Evolutionary conservation across 441 rosid genomes (phyloP).

Genomic region (Mallotus japonicus): DNA sequence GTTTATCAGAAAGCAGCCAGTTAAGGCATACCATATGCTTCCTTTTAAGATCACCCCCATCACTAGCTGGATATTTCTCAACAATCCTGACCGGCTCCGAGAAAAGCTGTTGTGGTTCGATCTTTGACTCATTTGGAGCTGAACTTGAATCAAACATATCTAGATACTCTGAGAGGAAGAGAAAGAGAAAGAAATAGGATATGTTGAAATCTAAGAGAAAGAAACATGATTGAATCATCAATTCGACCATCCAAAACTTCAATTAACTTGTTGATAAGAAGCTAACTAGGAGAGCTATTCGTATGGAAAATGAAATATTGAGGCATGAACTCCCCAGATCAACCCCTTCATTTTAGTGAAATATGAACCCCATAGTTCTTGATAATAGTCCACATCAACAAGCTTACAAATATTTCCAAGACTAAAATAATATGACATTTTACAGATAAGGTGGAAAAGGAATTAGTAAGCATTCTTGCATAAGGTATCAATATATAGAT

Average conservation of each 20-base stretch:
- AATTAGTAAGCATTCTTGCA: neutral
- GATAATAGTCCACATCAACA: neutral
- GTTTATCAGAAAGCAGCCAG: slow-evolving; percentile 86
- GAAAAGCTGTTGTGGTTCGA: slow-evolving; percentile 66
- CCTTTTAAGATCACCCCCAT: slow-evolving; percentile 68
- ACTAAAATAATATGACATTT: too few relatives aligned
- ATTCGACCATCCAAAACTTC: neutral
- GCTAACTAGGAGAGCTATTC: neutral
- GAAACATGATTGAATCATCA: neutral
- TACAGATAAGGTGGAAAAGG: neutral
- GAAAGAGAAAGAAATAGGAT: slow-evolving; percentile 1
- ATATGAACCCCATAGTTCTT: neutral
- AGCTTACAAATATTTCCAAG: neutral
- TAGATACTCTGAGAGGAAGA: slow-evolving; percentile 62
- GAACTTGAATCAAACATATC: slow-evolving; percentile 73
- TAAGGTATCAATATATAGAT: slow-evolving; percentile 12
- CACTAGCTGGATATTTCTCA: slow-evolving; percentile 82
- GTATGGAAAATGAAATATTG: neutral
- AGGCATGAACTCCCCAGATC: neutral
- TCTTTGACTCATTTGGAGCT: slow-evolving; percentile 58
- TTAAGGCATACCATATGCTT: slow-evolving; percentile 94
- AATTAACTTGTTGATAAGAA: neutral
- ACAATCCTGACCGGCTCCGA: slow-evolving; percentile 65
- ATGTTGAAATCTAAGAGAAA: slow-evolving; percentile 7
- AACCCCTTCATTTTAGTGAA: neutral